Evolutionary conservation across 1,284 basidiomycete genomes (phyloP).

Genomic region (Abortiporus biennis): DNA sequence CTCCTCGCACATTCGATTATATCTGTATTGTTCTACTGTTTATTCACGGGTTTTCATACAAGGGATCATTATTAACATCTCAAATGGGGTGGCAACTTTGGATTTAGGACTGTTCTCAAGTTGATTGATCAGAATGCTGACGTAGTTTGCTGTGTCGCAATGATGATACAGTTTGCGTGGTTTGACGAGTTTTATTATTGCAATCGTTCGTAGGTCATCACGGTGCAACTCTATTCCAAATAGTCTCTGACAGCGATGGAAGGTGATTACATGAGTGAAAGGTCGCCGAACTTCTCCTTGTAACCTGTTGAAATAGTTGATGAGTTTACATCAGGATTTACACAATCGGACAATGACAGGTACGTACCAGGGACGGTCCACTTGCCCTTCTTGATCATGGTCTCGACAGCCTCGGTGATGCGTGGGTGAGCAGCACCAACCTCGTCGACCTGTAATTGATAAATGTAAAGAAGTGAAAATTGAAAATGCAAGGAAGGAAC

Average conservation of each 20-base stretch:
- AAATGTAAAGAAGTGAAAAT: constrained; percentile 3
- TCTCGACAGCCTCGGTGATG: constrained; percentile 89
- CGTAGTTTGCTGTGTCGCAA: too few species aligned
- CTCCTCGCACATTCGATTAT: not conserved
- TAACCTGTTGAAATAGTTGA: constrained; percentile 45
- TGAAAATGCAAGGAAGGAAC: constrained; percentile 19
- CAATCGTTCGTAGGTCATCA: not conserved
- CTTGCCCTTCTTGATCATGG: constrained; percentile 98
- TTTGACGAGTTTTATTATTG: not conserved
- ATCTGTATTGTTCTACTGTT: too few species aligned
- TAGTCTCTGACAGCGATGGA: constrained; percentile 8
- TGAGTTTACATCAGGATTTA: too few species aligned
- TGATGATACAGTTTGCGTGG: too few species aligned
- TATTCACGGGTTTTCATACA: too few species aligned
- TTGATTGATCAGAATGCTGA: too few species aligned
- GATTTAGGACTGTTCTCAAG: too few species aligned
- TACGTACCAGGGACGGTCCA: constrained; percentile 87
- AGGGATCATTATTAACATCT: too few species aligned
- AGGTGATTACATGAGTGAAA: constrained; percentile 73
- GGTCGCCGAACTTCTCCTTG: constrained; percentile 92
- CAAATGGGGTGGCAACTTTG: too few species aligned
- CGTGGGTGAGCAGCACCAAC: constrained; percentile 92
- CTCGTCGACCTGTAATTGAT: constrained; percentile 65
- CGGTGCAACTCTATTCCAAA: not conserved
- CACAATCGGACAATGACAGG: constrained; percentile 1